These are phyloP conservation scores for Gnomoniopsis smithogilvyi DNA, from an alignment of 2,329 filamentous ascomycete genomes.

Conservation along the genomic window DNA sequence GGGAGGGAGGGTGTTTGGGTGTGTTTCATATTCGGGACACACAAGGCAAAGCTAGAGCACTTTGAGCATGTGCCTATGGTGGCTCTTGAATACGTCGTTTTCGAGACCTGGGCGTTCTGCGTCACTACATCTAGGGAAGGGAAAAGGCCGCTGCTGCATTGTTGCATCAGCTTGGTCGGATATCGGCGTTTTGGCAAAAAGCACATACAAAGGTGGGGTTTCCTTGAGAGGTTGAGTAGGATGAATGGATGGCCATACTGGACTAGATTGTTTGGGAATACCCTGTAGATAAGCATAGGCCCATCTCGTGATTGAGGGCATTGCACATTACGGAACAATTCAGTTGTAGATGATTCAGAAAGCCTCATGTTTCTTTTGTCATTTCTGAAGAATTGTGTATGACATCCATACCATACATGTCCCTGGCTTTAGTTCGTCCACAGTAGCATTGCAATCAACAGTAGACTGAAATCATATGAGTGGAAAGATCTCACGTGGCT, in stretches of 20 bases:
- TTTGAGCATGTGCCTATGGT: background rate
- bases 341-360: background rate
- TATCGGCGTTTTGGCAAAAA: slow-evolving; percentile 3
- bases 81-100: background rate
- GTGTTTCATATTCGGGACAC: too few species aligned
- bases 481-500: background rate
- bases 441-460: background rate
- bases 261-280: background rate
- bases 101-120: background rate
- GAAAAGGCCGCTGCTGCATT: background rate
- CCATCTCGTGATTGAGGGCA: background rate
- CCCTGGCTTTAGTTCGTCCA: too few species aligned
- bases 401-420: too few species aligned
- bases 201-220: background rate
- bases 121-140: background rate
- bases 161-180: background rate
- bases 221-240: background rate
- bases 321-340: background rate
- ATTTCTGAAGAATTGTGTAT: too few species aligned
- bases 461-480: background rate
- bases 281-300: background rate
- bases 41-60: too few species aligned
- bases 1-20: too few species aligned
- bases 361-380: background rate
- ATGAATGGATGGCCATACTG: background rate